These are phyloP conservation scores for Termitomyces heimii DNA, from an alignment of 768 basidiomycete genomes.

Conservation along the genomic window DNA sequence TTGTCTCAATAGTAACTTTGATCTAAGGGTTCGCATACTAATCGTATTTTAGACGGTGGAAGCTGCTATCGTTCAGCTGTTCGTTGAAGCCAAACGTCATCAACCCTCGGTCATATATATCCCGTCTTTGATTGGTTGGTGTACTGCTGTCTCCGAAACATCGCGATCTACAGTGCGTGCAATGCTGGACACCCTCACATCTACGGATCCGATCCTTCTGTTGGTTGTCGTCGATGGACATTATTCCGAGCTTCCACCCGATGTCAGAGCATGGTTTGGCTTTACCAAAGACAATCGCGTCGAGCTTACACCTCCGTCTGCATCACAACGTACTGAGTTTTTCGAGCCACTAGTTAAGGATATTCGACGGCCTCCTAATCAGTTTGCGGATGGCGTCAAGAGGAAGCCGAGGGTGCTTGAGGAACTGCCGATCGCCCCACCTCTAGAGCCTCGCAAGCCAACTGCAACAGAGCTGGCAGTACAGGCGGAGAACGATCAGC, in stretches of 20 bases:
- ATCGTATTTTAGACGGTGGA: slow-evolving; percentile 61
- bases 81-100: slow-evolving; percentile 94
- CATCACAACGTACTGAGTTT: slow-evolving; percentile 61
- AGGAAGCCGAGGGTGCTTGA: slow-evolving; percentile 82
- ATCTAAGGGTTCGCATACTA: neutral
- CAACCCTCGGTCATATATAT: slow-evolving; percentile 96
- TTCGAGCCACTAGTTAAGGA: slow-evolving; percentile 71
- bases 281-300: slow-evolving; percentile 68
- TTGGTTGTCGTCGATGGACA: slow-evolving; percentile 84
- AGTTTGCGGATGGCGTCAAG: slow-evolving; percentile 86
- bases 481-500: slow-evolving; percentile 79
- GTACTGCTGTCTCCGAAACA: slow-evolving; percentile 76
- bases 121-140: slow-evolving; percentile 84
- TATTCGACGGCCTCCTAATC: slow-evolving; percentile 69
- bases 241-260: slow-evolving; percentile 63
- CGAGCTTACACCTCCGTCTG: slow-evolving; percentile 45
- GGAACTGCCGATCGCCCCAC: slow-evolving; percentile 82
- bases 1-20: neutral
- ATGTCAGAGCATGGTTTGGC: slow-evolving; percentile 93
- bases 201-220: slow-evolving; percentile 90
- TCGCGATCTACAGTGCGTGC: slow-evolving; percentile 81
- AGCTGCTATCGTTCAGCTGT: slow-evolving; percentile 90
- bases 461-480: slow-evolving; percentile 75
- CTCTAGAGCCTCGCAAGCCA: slow-evolving; percentile 78
- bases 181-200: slow-evolving; percentile 86